Evolutionary conservation across 805 yeast genomes (phyloP), one percentile per base, ranked within the genome.

Genomic region (Starmerella etchellsii): DNA sequence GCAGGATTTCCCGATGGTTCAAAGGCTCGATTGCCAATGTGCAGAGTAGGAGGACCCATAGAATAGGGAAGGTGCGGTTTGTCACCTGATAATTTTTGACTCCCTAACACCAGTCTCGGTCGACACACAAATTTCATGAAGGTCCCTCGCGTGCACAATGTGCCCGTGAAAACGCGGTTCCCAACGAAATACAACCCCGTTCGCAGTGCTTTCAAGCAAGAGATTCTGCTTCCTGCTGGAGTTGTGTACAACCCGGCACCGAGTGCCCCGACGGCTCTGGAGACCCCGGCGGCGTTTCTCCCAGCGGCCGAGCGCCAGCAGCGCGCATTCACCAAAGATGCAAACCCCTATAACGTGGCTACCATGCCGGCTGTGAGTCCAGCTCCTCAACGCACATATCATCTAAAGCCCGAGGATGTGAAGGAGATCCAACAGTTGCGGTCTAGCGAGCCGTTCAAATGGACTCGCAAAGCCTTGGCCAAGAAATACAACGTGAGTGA

Each of bases 251-350:
- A 71, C 47, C 77, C 76, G 16, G 70, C 83, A 31, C 85, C 84
- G 20, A 71, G 87, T 3, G 70, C 80, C 13, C 67, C 78, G 22
- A 60, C 70, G 11, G 73, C 58, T 43, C 59, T 46, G 59, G 70
- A 64, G 56, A 77, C 91, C 2, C 93, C 94, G 15, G 67, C 67
- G 39, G 74, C 76, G 2, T 82, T 82, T 56, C 58, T 82, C 42
- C 84, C 91, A 10, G 29, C 25, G 14, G 31, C 29, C 10, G 48
- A 61, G 5, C 60, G 58, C 31, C 83, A 81, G 54, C 73, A 75
- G 32, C 69, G 91, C 49, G 65, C 67, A 39, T 61, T 57, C 2
- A 33, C 41, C 25, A 53, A 49, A 46, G 65, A 58, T 25, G 39
- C 48, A 9, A 35, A 51, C 39, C 40, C 44, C n/a, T 44, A 36